Percentiles rank a stretch among this genome's conserved stretches.
Evolutionary conservation across 2,329 filamentous ascomycete genomes (phyloP).

Genomic region (Colletotrichum musae): DNA sequence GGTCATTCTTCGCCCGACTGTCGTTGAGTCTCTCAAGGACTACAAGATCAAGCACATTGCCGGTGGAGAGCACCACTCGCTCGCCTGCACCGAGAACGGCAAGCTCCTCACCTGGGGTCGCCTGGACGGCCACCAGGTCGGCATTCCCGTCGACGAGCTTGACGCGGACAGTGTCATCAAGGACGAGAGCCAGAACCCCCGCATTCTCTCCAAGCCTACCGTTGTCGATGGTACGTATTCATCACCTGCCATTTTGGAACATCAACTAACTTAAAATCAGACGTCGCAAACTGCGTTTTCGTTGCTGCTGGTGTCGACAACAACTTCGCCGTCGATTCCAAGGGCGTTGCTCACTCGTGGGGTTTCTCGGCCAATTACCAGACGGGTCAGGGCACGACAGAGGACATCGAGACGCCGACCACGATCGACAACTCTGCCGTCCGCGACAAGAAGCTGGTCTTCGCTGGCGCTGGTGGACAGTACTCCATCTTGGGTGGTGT

Average conservation of each 20-base stretch:
- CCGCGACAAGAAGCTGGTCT: constrained; percentile 79
- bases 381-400: constrained; percentile 82
- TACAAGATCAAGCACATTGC: constrained; percentile 77
- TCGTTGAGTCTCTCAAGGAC: constrained; percentile 75
- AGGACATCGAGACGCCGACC: constrained; percentile 84
- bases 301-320: constrained; percentile 81
- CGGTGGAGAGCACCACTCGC: constrained; percentile 81
- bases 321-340: constrained; percentile 77
- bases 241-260: not conserved
- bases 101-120: constrained; percentile 74
- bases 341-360: constrained; percentile 83
- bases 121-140: constrained; percentile 68
- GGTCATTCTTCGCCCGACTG: constrained; percentile 78
- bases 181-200: constrained; percentile 75
- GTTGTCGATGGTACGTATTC: constrained; percentile 66
- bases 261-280: constrained; percentile 45
- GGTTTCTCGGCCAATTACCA: constrained; percentile 87
- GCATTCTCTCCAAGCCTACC: constrained; percentile 79
- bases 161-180: constrained; percentile 72
- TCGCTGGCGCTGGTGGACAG: constrained; percentile 90
- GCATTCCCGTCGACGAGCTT: constrained; percentile 70
- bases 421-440: constrained; percentile 89
- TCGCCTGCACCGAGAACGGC: constrained; percentile 71
- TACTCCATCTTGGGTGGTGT: constrained; percentile 76
- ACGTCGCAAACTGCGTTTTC: constrained; percentile 67